These are phyloP conservation scores for Penicillium sp. DNA, from an alignment of 2,329 filamentous ascomycete species.

Conservation along the genomic window DNA sequence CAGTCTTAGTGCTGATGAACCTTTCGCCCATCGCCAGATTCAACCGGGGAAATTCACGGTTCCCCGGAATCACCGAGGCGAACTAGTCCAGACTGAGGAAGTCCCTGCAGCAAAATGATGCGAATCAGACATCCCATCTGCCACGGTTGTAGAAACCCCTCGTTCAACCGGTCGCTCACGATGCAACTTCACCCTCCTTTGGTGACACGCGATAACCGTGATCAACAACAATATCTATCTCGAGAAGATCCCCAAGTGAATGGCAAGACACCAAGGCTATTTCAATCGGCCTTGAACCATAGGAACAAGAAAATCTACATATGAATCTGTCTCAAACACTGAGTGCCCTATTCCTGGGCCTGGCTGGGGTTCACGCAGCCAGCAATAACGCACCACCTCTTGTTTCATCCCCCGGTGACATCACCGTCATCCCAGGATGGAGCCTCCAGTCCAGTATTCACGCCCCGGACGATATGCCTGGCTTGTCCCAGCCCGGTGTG, in stretches of 20 bases:
- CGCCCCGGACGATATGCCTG: constrained; percentile 43
- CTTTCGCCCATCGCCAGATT: constrained; percentile 7
- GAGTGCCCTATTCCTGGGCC: constrained; percentile 5
- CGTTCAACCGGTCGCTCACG: constrained; percentile 6
- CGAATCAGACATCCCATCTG: constrained; percentile 9
- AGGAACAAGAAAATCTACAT: background rate
- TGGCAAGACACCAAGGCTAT: background rate
- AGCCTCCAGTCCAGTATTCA: constrained; percentile 55
- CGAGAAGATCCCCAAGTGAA: background rate
- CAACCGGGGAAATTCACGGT: constrained; percentile 14
- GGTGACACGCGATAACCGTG: background rate
- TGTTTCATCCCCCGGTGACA: constrained; percentile 36
- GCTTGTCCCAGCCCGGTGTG: constrained; percentile 52
- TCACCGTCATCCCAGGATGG: constrained; percentile 50
- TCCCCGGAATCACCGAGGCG: constrained; percentile 19
- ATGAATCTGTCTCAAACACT: constrained; percentile 9
- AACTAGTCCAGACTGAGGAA: constrained; percentile 18
- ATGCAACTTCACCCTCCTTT: constrained; percentile 10
- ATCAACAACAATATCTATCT: constrained; percentile 2
- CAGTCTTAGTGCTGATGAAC: background rate
- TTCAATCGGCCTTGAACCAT: background rate
- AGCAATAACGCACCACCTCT: constrained; percentile 14
- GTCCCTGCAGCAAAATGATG: constrained; percentile 14
- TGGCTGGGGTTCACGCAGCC: constrained; percentile 8
- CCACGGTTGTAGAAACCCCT: constrained; percentile 19